Conservation (phyloP, 768 basidiomycete genomes). For the Pleurotus eryngii region DNA sequence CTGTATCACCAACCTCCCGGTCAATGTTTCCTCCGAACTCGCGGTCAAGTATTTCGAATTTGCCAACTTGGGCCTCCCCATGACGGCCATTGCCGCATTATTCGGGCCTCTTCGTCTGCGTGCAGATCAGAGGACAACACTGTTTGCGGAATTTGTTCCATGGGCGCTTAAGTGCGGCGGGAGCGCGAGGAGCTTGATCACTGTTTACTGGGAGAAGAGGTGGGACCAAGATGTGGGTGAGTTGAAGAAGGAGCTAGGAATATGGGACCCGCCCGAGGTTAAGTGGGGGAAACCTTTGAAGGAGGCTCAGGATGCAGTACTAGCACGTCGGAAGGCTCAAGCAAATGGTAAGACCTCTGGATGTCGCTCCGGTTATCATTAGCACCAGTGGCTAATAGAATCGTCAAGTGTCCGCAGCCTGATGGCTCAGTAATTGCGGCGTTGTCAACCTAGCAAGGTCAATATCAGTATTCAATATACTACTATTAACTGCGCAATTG, state of each 20-base stretch:
- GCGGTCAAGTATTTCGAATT: conserved; percentile 95
- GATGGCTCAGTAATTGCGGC: too few species aligned
- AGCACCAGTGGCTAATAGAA: too few species aligned
- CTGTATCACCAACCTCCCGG: conserved; percentile 83
- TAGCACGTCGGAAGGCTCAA: conserved; percentile 18
- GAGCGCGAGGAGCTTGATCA: conserved; percentile 71
- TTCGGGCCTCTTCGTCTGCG: conserved; percentile 78
- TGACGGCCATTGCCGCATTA: conserved; percentile 75
- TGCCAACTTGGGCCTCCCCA: conserved; percentile 85
- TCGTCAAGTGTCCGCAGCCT: too few species aligned
- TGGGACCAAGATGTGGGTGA: conserved; percentile 85
- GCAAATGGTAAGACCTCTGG: neutral
- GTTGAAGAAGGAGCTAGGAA: conserved; percentile 80
- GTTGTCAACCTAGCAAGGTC: too few species aligned
- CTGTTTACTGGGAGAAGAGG: conserved; percentile 93
- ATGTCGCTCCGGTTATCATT: too few species aligned
- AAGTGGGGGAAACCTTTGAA: conserved; percentile 64
- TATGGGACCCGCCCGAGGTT: conserved; percentile 78
- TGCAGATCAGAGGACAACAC: conserved; percentile 45
- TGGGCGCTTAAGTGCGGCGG: conserved; percentile 90
- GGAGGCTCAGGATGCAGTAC: conserved; percentile 56
- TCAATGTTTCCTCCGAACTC: conserved; percentile 87
- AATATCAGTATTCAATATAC: too few species aligned
- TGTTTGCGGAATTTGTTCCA: conserved; percentile 82
- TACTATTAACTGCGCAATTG: too few species aligned